phyloP scores from a whole-genome alignment of 176 grass and related monocot species.

The Luzula sylvatica region DNA sequence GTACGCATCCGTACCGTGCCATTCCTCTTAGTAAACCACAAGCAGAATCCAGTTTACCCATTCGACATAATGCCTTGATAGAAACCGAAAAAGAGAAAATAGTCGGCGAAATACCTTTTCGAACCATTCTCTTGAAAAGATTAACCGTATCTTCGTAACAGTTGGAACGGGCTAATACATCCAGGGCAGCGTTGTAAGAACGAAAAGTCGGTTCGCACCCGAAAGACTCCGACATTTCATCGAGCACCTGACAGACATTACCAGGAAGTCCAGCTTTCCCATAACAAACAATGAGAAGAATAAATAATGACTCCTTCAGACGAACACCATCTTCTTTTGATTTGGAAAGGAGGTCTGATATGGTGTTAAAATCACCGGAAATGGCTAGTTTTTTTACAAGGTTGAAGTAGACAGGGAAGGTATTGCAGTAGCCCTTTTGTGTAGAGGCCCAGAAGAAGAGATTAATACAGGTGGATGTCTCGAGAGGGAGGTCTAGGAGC shows the following conservation, averaged over 20 bases:
- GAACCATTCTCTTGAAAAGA: slow-evolving; percentile 58
- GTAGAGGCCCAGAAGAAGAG: slow-evolving; percentile 61
- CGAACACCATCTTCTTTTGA: slow-evolving; percentile 24
- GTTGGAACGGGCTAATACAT: slow-evolving; percentile 35
- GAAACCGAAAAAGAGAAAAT: slow-evolving; percentile 59
- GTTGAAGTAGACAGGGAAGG: slow-evolving; percentile 44
- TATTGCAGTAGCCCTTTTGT: slow-evolving; percentile 35
- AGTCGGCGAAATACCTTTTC: slow-evolving; percentile 44
- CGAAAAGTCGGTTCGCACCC: slow-evolving; percentile 49
- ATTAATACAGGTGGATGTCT: slow-evolving; percentile 47
- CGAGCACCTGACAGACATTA: slow-evolving; percentile 62
- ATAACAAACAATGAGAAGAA: slow-evolving; percentile 35
- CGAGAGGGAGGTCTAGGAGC: slow-evolving; percentile 45
- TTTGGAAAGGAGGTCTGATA: slow-evolving; percentile 33
- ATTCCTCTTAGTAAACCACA: slow-evolving; percentile 50
- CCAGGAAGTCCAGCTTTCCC: slow-evolving; percentile 29
- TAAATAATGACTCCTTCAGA: slow-evolving; percentile 44
- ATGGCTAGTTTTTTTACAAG: slow-evolving; percentile 32
- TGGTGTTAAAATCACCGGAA: slow-evolving; percentile 29
- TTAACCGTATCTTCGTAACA: slow-evolving; percentile 38
- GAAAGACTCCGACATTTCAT: slow-evolving; percentile 47
- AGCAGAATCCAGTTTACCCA: slow-evolving; percentile 43
- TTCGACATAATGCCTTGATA: slow-evolving; percentile 47
- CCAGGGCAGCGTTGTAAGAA: slow-evolving; percentile 55
- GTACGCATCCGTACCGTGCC: slow-evolving; percentile 65